These are phyloP conservation scores for Plasmodium fragile DNA, from an alignment of 169 alveolate genomes.

Conservation along the genomic window DNA sequence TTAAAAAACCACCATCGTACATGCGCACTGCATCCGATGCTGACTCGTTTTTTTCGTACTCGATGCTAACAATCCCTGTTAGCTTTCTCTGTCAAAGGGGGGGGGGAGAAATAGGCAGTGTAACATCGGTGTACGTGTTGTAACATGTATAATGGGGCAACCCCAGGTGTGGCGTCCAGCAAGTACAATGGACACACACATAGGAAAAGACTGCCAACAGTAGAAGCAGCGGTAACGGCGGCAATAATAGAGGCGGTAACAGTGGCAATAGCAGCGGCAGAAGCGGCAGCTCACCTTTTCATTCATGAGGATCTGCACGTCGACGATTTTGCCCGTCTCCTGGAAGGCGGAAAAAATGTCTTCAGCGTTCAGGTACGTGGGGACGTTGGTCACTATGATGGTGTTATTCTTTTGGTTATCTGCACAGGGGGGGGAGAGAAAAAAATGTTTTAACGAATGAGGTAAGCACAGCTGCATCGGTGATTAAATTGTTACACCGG, in stretches of 20 bases:
- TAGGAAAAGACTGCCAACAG: neutral
- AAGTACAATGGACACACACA: neutral
- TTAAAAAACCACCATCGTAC: conserved; percentile 58
- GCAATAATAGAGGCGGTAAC: too few relatives aligned
- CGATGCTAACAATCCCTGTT: conserved; percentile 54
- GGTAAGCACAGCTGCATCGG: neutral
- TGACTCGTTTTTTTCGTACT: conserved; percentile 57
- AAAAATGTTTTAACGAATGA: neutral
- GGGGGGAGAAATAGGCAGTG: neutral
- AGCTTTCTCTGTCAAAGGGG: conserved; percentile 32
- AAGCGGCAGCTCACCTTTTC: conserved; percentile 43
- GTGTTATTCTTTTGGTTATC: conserved; percentile 35
- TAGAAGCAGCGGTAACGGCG: too few relatives aligned
- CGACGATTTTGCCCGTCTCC: conserved; percentile 56
- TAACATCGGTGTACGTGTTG: neutral
- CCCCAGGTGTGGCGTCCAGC: neutral
- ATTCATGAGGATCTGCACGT: conserved; percentile 56
- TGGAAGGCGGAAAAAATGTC: conserved; percentile 54
- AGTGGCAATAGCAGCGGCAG: too few relatives aligned
- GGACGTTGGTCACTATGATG: conserved; percentile 56
- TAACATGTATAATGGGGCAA: neutral
- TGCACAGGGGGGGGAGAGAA: neutral
- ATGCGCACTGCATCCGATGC: conserved; percentile 64
- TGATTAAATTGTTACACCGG: too few relatives aligned
- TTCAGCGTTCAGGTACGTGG: conserved; percentile 52